These are phyloP conservation scores for Collybia mongolica DNA, from an alignment of 768 basidiomycete species.

Conservation along the genomic window DNA sequence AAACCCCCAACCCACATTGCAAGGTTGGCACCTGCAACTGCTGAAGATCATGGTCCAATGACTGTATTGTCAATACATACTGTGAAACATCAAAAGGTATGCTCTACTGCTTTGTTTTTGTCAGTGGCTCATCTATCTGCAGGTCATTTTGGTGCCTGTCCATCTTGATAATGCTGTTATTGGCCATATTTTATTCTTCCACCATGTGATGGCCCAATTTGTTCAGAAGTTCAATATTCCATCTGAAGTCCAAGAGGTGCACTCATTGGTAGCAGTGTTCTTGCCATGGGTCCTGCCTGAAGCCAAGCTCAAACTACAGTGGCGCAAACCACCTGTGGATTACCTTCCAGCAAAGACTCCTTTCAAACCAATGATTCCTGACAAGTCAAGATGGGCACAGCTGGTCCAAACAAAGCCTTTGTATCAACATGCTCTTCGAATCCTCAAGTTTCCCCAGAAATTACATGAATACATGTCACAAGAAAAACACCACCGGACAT, in stretches of 20 bases:
- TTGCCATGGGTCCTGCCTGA: slow-evolving; percentile 45
- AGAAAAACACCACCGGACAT: slow-evolving; percentile 30
- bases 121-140: slow-evolving; percentile 2
- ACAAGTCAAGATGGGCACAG: slow-evolving; percentile 17
- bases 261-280: slow-evolving; percentile 39
- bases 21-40: slow-evolving; percentile 38
- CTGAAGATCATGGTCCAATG: slow-evolving; percentile 38
- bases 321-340: slow-evolving; percentile 16
- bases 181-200: slow-evolving; percentile 59
- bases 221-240: slow-evolving; percentile 41
- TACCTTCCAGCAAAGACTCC: slow-evolving; percentile 15
- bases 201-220: slow-evolving; percentile 32
- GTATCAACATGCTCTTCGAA: slow-evolving; percentile 39
- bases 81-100: slow-evolving; percentile 45
- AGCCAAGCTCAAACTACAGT: slow-evolving; percentile 27
- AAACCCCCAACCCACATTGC: slow-evolving; percentile 52
- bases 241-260: slow-evolving; percentile 23
- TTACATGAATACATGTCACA: slow-evolving; percentile 46
- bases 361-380: slow-evolving; percentile 16
- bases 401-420: slow-evolving; percentile 20
- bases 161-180: slow-evolving; percentile 44
- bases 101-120: slow-evolving; percentile 12
- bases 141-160: slow-evolving; percentile 53
- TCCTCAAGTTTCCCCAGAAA: slow-evolving; percentile 46
- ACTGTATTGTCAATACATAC: slow-evolving; percentile 44